Conservation (phyloP, 2,329 filamentous ascomycete species). For the Diaporthe helianthi region DNA sequence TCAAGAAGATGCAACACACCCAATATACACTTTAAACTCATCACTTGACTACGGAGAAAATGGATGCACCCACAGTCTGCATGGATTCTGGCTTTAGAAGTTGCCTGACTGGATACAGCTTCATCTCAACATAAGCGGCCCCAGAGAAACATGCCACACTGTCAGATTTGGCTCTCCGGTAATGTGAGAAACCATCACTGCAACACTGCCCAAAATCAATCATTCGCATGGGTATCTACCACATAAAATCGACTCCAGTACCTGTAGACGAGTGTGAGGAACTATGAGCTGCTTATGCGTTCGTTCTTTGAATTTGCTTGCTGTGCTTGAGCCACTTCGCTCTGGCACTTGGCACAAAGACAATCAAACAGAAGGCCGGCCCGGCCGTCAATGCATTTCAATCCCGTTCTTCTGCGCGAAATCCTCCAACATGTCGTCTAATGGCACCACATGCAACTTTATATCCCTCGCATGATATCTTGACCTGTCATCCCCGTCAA, state of each 20-base stretch:
- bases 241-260: too few relatives aligned
- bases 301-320: not conserved
- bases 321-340: not conserved
- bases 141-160: not conserved
- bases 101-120: too few relatives aligned
- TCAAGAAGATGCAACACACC: not conserved
- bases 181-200: not conserved
- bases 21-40: too few relatives aligned
- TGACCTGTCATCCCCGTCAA: conserved; percentile 27
- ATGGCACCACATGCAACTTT: conserved; percentile 31
- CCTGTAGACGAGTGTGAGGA: too few relatives aligned
- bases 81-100: too few relatives aligned
- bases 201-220: too few relatives aligned
- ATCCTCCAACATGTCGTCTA: conserved; percentile 35
- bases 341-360: not conserved
- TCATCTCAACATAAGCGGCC: not conserved
- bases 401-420: conserved; percentile 34
- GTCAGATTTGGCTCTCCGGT: not conserved
- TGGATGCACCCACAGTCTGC: too few relatives aligned
- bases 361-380: not conserved
- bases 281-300: not conserved
- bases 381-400: conserved; percentile 10
- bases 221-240: not conserved
- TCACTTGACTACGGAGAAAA: too few relatives aligned
- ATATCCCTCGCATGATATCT: conserved; percentile 39